These are phyloP conservation scores for Didymella lethalis DNA, from an alignment of 2,329 filamentous ascomycete genomes.

Conservation along the genomic window DNA sequence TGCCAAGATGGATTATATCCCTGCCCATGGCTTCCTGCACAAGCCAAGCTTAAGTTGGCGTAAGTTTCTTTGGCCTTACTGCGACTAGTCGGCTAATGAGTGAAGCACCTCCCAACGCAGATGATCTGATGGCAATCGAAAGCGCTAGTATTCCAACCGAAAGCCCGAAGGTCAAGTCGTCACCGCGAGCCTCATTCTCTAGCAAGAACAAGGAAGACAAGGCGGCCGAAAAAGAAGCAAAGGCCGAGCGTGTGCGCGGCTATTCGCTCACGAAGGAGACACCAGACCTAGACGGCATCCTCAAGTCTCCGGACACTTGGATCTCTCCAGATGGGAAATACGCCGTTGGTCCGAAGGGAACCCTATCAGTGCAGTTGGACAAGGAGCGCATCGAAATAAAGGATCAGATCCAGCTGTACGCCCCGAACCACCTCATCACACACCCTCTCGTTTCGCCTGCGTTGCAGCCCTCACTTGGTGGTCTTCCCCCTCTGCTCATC, in stretches of 20 bases:
- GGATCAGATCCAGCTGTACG: conserved; percentile 90
- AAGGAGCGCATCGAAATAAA: conserved; percentile 71
- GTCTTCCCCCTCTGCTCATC: conserved; percentile 85
- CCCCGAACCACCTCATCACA: conserved; percentile 82
- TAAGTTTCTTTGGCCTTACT: conserved; percentile 22
- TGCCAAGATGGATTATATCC: conserved; percentile 84
- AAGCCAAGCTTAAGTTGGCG: conserved; percentile 89
- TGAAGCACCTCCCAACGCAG: conserved; percentile 76
- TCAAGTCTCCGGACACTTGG: conserved; percentile 30
- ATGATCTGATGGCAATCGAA: conserved; percentile 68
- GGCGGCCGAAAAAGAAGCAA: conserved; percentile 46
- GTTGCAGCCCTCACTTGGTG: conserved; percentile 86
- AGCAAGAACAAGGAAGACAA: conserved; percentile 34
- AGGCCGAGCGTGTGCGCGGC: conserved; percentile 46
- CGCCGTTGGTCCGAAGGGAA: conserved; percentile 43
- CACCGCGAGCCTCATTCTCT: conserved; percentile 17
- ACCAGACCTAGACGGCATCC: conserved; percentile 24
- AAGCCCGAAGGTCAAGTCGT: conserved; percentile 21
- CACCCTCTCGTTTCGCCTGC: conserved; percentile 92
- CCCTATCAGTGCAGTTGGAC: conserved; percentile 71
- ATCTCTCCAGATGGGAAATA: conserved; percentile 48
- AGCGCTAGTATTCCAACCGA: conserved; percentile 13
- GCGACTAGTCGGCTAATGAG: not conserved
- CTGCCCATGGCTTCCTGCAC: conserved; percentile 85
- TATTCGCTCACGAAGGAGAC: conserved; percentile 42